These are phyloP conservation scores for Fraxinus angustifolia DNA, from an alignment of 305 asterid genomes.

Conservation along the genomic window DNA sequence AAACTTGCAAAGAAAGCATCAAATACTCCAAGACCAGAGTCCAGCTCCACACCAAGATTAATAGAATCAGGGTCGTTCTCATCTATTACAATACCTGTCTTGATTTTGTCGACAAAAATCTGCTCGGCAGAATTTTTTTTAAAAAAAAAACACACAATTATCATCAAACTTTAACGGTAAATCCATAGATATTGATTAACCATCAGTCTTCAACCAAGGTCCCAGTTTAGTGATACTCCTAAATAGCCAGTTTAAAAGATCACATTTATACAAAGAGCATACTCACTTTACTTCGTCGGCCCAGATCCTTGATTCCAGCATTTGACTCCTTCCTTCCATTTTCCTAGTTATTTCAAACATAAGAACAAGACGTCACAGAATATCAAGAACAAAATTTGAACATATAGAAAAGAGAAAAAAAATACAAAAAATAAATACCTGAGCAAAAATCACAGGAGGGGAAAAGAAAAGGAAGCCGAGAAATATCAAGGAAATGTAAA, in stretches of 20 bases:
- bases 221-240: not conserved
- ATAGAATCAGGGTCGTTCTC: constrained; percentile 37
- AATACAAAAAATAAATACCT: constrained; percentile 28
- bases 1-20: constrained; percentile 85
- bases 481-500: constrained; percentile 23
- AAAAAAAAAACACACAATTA: not conserved
- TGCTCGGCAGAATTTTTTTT: constrained; percentile 22
- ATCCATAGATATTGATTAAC: not conserved
- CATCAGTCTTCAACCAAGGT: not conserved
- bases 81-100: constrained; percentile 34
- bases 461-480: constrained; percentile 30
- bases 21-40: constrained; percentile 69
- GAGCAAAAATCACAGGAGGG: constrained; percentile 38
- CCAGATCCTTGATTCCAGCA: constrained; percentile 53
- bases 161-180: constrained; percentile 5
- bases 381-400: constrained; percentile 13
- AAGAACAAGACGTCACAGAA: constrained; percentile 12
- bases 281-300: constrained; percentile 80
- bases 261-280: not conserved
- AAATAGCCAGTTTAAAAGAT: not conserved
- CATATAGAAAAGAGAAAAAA: not conserved
- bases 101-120: constrained; percentile 61
- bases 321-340: constrained; percentile 42
- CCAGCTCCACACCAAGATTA: constrained; percentile 43
- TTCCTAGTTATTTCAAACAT: constrained; percentile 29